Evolutionary conservation across 345 rosid genomes (phyloP), one percentile per base, ranked within the genome.

Genomic region (Xanthoceras sorbifolium): DNA sequence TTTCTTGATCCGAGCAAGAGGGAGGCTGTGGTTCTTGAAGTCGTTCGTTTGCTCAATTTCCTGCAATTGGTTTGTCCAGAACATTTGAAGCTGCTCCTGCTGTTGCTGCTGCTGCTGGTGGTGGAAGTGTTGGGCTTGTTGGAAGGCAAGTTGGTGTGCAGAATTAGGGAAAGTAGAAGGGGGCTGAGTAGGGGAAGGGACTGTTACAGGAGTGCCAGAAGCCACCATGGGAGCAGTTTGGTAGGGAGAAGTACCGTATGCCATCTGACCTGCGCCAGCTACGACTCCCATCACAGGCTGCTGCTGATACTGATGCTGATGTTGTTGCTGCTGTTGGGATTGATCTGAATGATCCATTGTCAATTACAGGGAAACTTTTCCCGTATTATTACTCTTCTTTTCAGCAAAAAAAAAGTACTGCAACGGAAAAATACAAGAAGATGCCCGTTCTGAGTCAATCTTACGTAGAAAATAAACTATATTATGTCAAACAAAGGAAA

Each of bases 311-410:
- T 69, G 82, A 1, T 79, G 85, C 38, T 69, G 82, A 28, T 84
- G 83, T 4, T 76, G 78, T 11, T 42, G 46, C 46, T 84, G 86
- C 76, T 84, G 87, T 11, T 86, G 86, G 17, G 71, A 59, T 78
- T 87, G 90, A 32, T 85, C 89, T 15, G 85, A 72, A 73, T 88
- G 93, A 78, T 90, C 91, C 93, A 90, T 90, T 26, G 69, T 9
- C 36, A 42, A 38, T 34, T 61, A 50, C 31, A 20, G 18, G 23
- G 61, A 69, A 15, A 59, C 28, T 59, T 54, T 62, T 54, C 52
- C 46, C 11, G n/a, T 14, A 12, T 23, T 64, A 26, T 38, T 7
- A 59, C 76, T 79, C 80, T 65, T 72, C 63, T 76, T 71, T 72
- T 77, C n/a, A n/a, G n/a, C n/a, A n/a, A n/a, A 80, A 78, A 61